Percentiles rank a stretch among this genome's conserved stretches.
Conservation (phyloP, 2,329 filamentous ascomycete genomes). For the Trichoderma polysporum region DNA sequence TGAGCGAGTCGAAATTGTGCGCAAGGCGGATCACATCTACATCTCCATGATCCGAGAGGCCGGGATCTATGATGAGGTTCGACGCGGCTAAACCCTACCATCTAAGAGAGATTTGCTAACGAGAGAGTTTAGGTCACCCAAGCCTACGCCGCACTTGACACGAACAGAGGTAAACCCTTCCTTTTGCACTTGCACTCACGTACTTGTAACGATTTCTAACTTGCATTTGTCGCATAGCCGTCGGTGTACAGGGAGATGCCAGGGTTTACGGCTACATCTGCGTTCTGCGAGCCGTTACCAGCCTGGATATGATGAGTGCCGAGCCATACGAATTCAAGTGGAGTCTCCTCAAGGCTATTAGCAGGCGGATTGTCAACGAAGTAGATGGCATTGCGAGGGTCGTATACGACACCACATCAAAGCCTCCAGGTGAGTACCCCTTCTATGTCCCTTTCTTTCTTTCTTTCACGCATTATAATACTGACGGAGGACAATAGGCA, state of each 20-base stretch:
- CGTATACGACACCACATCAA: too few species aligned
- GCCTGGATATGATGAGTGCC: not conserved
- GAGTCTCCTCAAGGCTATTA: not conserved
- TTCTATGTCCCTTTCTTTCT: too few species aligned
- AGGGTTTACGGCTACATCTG: slow-evolving; percentile 36
- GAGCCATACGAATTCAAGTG: not conserved
- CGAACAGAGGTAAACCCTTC: not conserved
- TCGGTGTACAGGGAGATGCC: slow-evolving; percentile 36
- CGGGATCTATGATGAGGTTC: slow-evolving; percentile 58
- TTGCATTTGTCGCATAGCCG: slow-evolving; percentile 28
- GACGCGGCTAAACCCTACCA: not conserved
- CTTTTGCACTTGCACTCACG: too few species aligned
- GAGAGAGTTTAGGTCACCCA: too few species aligned
- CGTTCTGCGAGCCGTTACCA: not conserved
- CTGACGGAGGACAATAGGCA: too few species aligned
- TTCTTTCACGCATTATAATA: too few species aligned
- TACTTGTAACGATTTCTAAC: not conserved
- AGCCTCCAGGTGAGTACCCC: too few species aligned
- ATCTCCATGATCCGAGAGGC: slow-evolving; percentile 69
- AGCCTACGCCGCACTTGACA: slow-evolving; percentile 31
- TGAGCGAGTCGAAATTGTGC: slow-evolving; percentile 75
- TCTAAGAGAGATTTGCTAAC: not conserved
- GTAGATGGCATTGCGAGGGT: not conserved
- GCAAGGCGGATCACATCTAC: slow-evolving; percentile 77
- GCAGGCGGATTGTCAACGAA: not conserved